These are phyloP conservation scores for Corchorus capsularis DNA, from an alignment of 345 rosid genomes.

Conservation along the genomic window DNA sequence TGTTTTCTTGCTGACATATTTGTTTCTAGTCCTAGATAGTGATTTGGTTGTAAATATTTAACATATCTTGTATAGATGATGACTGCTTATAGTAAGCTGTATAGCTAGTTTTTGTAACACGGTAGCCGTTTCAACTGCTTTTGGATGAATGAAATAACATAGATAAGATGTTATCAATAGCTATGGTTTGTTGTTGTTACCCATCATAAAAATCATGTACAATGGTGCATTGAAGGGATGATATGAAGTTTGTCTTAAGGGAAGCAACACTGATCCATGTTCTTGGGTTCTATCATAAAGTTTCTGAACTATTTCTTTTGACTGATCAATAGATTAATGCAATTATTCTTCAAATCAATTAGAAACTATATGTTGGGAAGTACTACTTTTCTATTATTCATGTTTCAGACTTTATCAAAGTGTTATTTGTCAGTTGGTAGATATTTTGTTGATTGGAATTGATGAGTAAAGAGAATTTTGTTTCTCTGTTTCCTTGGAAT, in stretches of 20 bases:
- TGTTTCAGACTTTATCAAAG: background rate
- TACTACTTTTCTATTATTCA: background rate
- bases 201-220: background rate
- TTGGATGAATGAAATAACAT: too few species aligned
- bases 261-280: background rate
- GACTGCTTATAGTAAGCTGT: too few species aligned
- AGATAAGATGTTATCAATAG: background rate
- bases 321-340: background rate
- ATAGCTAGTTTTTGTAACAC: too few species aligned
- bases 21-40: too few species aligned
- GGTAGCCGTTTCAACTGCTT: too few species aligned
- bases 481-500: constrained; percentile 24
- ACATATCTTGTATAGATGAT: too few species aligned
- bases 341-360: background rate
- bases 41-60: too few species aligned
- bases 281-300: background rate
- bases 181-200: background rate
- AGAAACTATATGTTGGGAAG: background rate
- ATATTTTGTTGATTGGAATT: background rate
- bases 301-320: constrained; percentile 10
- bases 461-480: background rate
- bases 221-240: background rate
- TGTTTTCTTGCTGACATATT: too few species aligned
- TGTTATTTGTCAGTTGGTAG: background rate
- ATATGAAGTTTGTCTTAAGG: background rate